Percentiles rank a stretch among this genome's conserved stretches.
Conservation (phyloP, 2,329 filamentous ascomycete genomes). For the Aureobasidium sp. region DNA sequence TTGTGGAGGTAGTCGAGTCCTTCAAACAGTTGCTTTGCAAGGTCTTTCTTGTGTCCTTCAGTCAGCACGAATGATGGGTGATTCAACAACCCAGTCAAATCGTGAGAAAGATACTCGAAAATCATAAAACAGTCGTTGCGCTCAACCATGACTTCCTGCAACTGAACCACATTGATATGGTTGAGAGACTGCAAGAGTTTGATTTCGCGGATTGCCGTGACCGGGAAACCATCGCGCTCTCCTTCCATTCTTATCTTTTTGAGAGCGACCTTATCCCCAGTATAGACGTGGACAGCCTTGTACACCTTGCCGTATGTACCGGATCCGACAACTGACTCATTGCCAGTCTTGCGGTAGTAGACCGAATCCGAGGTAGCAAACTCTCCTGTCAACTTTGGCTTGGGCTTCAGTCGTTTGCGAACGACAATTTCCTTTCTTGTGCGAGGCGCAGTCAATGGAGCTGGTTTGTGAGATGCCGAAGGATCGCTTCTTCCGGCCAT, state of each 20-base stretch:
- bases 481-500: constrained; percentile 19
- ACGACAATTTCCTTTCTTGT: constrained; percentile 51
- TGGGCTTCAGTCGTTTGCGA: constrained; percentile 62
- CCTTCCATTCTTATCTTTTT: constrained; percentile 94
- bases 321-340: constrained; percentile 91
- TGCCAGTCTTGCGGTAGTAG: constrained; percentile 92
- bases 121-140: constrained; percentile 99
- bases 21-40: constrained; percentile 88
- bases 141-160: constrained; percentile 95
- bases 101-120: constrained; percentile 95
- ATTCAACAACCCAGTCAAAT: constrained; percentile 89
- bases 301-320: constrained; percentile 96
- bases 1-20: constrained; percentile 90
- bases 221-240: constrained; percentile 82
- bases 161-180: constrained; percentile 72
- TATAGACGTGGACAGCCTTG: constrained; percentile 90
- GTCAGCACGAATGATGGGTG: constrained; percentile 87
- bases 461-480: constrained; percentile 31
- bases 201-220: constrained; percentile 86
- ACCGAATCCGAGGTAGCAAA: constrained; percentile 77
- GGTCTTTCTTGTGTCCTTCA: constrained; percentile 79
- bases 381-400: constrained; percentile 64
- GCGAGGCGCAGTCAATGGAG: constrained; percentile 20
- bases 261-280: constrained; percentile 71
- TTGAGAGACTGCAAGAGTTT: constrained; percentile 82